Conservation (phyloP, 2,329 filamentous ascomycete genomes). For the Botrytis paeoniae region DNA sequence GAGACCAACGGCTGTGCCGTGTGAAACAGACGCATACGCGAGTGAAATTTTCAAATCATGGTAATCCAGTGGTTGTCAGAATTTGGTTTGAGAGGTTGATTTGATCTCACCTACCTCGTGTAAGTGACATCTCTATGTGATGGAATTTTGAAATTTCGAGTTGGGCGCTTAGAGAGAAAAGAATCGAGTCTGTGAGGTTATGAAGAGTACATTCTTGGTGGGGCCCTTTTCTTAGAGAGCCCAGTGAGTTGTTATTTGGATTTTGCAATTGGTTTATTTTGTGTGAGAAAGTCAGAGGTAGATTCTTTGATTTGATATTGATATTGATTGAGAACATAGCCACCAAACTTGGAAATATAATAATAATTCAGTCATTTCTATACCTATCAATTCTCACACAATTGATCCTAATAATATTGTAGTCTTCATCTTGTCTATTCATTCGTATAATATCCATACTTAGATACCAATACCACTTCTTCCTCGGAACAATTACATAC, state of each 20-base stretch:
- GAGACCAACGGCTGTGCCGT: not conserved
- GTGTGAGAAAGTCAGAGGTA: not conserved
- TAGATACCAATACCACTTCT: not conserved
- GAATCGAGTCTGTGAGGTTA: not conserved
- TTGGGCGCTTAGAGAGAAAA: not conserved
- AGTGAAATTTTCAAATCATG: not conserved
- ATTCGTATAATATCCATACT: not conserved
- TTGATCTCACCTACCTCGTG: not conserved
- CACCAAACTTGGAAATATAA: not conserved
- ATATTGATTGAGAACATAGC: not conserved
- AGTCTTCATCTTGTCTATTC: not conserved
- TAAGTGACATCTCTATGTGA: not conserved
- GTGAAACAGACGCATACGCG: conserved; percentile 1
- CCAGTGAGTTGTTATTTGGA: not conserved
- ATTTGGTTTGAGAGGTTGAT: not conserved
- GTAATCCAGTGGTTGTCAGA: not conserved
- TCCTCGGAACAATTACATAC: not conserved
- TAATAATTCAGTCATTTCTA: not conserved
- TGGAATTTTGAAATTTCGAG: not conserved
- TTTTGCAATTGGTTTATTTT: not conserved
- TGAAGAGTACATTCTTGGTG: not conserved
- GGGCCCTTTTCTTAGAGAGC: not conserved
- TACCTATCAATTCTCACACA: not conserved
- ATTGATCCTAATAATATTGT: not conserved
- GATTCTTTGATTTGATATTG: not conserved